Conservation (phyloP, 2,329 filamentous ascomycete species). For the Fusarium marasasianum region DNA sequence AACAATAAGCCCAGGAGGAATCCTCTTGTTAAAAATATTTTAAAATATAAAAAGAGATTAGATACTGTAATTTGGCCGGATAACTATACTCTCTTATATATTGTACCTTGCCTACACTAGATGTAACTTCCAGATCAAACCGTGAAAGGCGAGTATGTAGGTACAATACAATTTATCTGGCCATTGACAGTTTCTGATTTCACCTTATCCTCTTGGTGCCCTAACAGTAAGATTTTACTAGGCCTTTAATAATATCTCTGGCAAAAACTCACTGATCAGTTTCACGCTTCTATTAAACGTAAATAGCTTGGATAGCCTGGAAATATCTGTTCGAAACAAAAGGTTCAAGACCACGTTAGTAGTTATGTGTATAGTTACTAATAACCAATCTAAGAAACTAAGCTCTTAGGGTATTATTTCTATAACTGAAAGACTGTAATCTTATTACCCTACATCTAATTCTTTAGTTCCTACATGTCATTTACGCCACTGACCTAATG, state of each 20-base stretch:
- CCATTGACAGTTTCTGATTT: fast-evolving
- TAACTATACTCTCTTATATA: background rate
- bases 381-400: background rate
- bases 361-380: fast-evolving
- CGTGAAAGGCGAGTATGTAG: fast-evolving
- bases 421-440: fast-evolving
- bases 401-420: background rate
- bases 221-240: fast-evolving
- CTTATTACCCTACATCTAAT: fast-evolving
- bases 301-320: background rate
- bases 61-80: background rate
- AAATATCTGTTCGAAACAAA: fast-evolving
- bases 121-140: fast-evolving
- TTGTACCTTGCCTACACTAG: too few species aligned
- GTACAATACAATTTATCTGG: background rate
- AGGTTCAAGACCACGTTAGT: too few species aligned
- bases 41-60: background rate
- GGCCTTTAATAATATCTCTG: fast-evolving
- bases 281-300: fast-evolving
- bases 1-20: fast-evolving
- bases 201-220: fast-evolving
- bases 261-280: background rate
- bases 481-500: too few species aligned
- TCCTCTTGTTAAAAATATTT: fast-evolving
- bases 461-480: fast-evolving